Evolutionary conservation across 2,329 filamentous ascomycete genomes (phyloP).

Genomic region (Xylaria sp.): DNA sequence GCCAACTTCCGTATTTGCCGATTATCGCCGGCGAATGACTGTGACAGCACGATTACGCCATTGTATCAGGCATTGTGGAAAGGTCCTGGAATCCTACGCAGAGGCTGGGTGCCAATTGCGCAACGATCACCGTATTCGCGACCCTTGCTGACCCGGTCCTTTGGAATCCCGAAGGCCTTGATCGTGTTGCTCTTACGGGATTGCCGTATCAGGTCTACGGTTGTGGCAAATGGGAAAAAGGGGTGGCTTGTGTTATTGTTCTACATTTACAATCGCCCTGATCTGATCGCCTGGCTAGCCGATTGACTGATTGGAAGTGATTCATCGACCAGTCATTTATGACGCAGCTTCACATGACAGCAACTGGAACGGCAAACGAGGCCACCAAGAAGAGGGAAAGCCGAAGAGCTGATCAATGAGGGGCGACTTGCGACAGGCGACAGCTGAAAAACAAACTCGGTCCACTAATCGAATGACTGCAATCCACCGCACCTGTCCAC

Average conservation of each 20-base stretch:
- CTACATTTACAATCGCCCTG: background rate
- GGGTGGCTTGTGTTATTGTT: background rate
- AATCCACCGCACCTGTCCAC: conserved; percentile 11
- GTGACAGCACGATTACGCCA: conserved; percentile 6
- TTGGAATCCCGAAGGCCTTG: background rate
- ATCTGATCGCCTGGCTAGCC: conserved; percentile 7
- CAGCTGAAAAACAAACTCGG: conserved; percentile 31
- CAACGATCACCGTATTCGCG: conserved; percentile 30
- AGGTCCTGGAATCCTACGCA: conserved; percentile 11
- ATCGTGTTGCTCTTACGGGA: background rate
- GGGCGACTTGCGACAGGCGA: conserved; percentile 30
- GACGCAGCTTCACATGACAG: conserved; percentile 23
- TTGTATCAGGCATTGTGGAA: background rate
- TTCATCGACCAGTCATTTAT: conserved; percentile 27
- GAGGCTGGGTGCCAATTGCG: conserved; percentile 19
- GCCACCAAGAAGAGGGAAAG: background rate
- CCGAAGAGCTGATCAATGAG: conserved; percentile 26
- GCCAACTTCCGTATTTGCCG: background rate
- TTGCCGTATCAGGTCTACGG: background rate
- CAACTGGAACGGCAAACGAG: conserved; percentile 10
- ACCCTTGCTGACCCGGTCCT: conserved; percentile 12
- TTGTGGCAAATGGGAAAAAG: conserved; percentile 26
- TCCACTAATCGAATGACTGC: conserved; percentile 22
- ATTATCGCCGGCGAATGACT: conserved; percentile 12
- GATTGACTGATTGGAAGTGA: conserved; percentile 25